Evolutionary conservation across 176 grass and related monocot genomes (phyloP).

Genomic region (Zea luxurians): DNA sequence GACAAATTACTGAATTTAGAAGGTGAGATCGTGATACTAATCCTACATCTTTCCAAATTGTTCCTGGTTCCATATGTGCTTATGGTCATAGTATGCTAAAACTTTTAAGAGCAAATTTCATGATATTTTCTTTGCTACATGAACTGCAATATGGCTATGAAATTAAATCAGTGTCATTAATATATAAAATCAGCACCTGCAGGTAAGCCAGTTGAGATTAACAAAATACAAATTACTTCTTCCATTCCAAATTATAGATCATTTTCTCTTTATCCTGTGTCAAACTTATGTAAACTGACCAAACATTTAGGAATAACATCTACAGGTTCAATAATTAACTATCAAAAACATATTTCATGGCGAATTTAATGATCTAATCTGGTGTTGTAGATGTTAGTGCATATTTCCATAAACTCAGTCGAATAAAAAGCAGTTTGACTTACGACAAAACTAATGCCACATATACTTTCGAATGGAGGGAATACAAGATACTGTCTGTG

Average conservation of each 20-base stretch:
- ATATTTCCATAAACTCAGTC: neutral
- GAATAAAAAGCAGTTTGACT: neutral
- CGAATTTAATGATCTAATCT: neutral
- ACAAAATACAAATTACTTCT: neutral
- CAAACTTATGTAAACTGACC: neutral
- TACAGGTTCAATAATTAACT: neutral
- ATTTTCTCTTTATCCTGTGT: neutral
- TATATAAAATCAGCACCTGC: neutral
- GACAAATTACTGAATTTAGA: neutral
- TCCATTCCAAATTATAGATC: neutral
- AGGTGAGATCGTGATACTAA: neutral
- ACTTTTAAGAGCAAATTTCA: neutral
- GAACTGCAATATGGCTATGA: neutral
- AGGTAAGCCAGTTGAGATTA: neutral
- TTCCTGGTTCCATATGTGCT: neutral
- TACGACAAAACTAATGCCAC: neutral
- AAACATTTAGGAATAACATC: neutral
- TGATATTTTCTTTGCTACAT: neutral
- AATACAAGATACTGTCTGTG: neutral
- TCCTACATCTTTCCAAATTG: neutral
- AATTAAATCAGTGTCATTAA: neutral
- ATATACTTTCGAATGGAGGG: neutral
- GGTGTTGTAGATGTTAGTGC: neutral
- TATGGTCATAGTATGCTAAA: neutral
- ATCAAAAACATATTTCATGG: neutral